Evolutionary conservation across 2,329 filamentous ascomycete species (phyloP).

Genomic region (Penicillium sp.): DNA sequence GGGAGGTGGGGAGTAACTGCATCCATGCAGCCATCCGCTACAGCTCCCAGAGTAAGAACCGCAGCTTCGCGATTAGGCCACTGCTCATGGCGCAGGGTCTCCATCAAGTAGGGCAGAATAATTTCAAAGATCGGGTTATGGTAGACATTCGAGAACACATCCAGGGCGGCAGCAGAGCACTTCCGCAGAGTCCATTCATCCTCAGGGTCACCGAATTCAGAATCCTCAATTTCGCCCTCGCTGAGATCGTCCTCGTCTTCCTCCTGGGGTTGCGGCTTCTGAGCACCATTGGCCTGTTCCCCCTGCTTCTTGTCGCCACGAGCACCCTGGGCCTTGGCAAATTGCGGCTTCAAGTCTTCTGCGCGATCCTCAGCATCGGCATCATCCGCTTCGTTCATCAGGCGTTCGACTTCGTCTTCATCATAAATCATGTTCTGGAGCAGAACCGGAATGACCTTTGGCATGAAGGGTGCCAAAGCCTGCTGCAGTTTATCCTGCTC

Average conservation of each 20-base stretch:
- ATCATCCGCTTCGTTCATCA: slow-evolving; percentile 82
- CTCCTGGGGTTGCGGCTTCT: slow-evolving; percentile 46
- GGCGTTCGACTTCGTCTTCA: slow-evolving; percentile 82
- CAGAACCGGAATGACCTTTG: slow-evolving; percentile 83
- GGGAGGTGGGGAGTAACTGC: slow-evolving; percentile 87
- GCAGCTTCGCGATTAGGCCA: slow-evolving; percentile 94
- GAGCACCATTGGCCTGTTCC: slow-evolving; percentile 39
- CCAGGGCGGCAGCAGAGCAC: slow-evolving; percentile 91
- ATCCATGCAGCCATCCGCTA: slow-evolving; percentile 90
- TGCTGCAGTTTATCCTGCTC: slow-evolving; percentile 80
- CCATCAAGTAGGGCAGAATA: slow-evolving; percentile 87
- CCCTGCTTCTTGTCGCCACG: slow-evolving; percentile 56
- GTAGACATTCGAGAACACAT: slow-evolving; percentile 91
- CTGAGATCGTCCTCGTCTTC: slow-evolving; percentile 71
- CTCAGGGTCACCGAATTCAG: slow-evolving; percentile 73
- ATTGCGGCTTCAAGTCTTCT: slow-evolving; percentile 88
- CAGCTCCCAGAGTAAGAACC: slow-evolving; percentile 88
- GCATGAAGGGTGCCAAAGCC: slow-evolving; percentile 71
- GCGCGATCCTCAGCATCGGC: slow-evolving; percentile 86
- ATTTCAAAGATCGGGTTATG: slow-evolving; percentile 82
- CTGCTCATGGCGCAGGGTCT: slow-evolving; percentile 80
- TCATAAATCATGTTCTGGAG: slow-evolving; percentile 95
- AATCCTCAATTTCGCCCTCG: slow-evolving; percentile 80
- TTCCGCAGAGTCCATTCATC: slow-evolving; percentile 94
- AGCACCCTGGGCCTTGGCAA: slow-evolving; percentile 69